Conservation (phyloP, 805 yeast genomes). For the Wickerhamiella domercqiae region DNA sequence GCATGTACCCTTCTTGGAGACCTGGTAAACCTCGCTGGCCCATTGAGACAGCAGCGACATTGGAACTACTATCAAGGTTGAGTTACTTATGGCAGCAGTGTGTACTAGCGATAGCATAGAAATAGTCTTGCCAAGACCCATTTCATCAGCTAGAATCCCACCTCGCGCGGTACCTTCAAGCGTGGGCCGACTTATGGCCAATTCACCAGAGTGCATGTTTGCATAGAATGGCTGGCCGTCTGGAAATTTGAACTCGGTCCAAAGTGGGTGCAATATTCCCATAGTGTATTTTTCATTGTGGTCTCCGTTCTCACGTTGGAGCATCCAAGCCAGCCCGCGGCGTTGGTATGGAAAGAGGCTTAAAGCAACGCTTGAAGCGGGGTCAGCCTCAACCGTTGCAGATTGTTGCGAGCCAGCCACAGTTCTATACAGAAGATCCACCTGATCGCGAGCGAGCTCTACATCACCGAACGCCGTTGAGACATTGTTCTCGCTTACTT, state of each 20-base stretch:
- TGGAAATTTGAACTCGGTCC: constrained; percentile 76
- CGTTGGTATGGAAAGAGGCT: constrained; percentile 62
- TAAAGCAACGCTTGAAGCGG: constrained; percentile 40
- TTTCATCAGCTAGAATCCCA: constrained; percentile 88
- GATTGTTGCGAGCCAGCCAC: constrained; percentile 21
- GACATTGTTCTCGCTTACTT: constrained; percentile 3
- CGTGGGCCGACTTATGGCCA: constrained; percentile 52
- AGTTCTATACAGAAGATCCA: constrained; percentile 56
- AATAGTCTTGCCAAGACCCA: constrained; percentile 92
- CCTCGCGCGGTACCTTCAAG: constrained; percentile 50
- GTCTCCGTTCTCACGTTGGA: constrained; percentile 59
- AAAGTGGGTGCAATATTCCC: constrained; percentile 53
- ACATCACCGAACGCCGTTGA: constrained; percentile 15
- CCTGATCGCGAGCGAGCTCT: constrained; percentile 49
- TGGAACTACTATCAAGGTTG: constrained; percentile 72
- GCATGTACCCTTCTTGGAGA: constrained; percentile 22
- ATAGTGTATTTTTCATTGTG: constrained; percentile 28
- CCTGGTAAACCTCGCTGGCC: constrained; percentile 61
- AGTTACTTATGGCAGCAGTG: constrained; percentile 27
- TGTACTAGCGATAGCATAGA: constrained; percentile 63
- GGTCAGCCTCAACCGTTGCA: constrained; percentile 39
- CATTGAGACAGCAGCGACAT: constrained; percentile 87
- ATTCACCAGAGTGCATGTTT: constrained; percentile 65
- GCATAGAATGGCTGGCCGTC: constrained; percentile 41
- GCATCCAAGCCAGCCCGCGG: constrained; percentile 80